Percentiles rank a stretch among this genome's conserved stretches.
phyloP scores from a whole-genome alignment of 169 alveolate genomes.

The Perkinsus marinus region DNA sequence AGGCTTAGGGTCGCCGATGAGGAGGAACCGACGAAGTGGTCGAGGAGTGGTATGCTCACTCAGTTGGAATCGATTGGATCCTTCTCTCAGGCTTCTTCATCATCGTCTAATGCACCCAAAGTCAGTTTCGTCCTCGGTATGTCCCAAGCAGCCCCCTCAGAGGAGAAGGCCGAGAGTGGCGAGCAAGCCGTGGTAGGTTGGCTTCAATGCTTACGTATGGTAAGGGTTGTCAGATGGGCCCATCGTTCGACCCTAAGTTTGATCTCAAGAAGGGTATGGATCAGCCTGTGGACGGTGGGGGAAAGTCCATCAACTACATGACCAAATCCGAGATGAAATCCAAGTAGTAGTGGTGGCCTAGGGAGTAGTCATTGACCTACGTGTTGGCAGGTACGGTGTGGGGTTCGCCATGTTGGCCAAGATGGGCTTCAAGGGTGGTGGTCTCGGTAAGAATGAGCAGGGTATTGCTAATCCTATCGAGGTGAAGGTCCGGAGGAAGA shows the following conservation, averaged over 20 bases:
- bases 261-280: background rate
- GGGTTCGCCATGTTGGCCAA: constrained; percentile 22
- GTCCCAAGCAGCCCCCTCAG: background rate
- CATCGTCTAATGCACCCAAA: background rate
- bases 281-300: background rate
- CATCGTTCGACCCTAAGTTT: background rate
- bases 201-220: background rate
- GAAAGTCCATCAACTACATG: background rate
- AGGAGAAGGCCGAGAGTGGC: background rate
- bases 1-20: background rate
- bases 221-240: background rate
- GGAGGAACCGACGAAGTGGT: background rate
- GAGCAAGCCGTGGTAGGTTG: background rate
- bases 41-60: background rate
- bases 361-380: too few species aligned
- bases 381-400: constrained; percentile 17
- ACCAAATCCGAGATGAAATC: background rate
- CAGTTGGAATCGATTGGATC: too few species aligned
- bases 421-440: constrained; percentile 32
- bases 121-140: background rate
- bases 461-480: constrained; percentile 29
- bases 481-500: constrained; percentile 15
- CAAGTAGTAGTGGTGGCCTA: constrained; percentile 1
- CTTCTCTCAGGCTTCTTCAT: too few species aligned
- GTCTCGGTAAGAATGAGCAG: constrained; percentile 20